Conservation (phyloP, 2,329 filamentous ascomycete genomes). For the Claviceps monticola region DNA sequence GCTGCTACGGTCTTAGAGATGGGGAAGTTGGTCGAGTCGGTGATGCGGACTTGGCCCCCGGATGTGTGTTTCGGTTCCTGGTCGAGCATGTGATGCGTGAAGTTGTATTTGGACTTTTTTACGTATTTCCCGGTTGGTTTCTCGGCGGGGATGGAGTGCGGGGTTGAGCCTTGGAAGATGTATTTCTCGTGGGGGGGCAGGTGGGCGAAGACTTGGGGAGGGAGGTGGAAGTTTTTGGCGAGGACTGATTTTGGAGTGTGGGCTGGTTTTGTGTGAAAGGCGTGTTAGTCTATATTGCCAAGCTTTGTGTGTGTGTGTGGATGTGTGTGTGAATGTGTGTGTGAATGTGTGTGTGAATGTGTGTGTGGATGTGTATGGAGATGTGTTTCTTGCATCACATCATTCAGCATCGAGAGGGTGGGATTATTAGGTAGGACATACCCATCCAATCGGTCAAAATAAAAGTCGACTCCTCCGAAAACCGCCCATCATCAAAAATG, state of each 20-base stretch:
- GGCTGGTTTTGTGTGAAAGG: conserved; percentile 21
- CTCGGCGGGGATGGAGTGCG: conserved; percentile 51
- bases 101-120: conserved; percentile 53
- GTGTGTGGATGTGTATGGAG: too few species aligned
- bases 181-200: conserved; percentile 57
- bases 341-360: too few species aligned
- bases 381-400: too few species aligned
- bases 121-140: conserved; percentile 45
- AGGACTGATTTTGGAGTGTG: conserved; percentile 61
- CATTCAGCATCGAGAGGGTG: background rate
- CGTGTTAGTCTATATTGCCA: too few species aligned
- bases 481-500: conserved; percentile 35
- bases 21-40: conserved; percentile 63
- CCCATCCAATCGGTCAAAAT: conserved; percentile 60
- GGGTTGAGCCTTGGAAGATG: conserved; percentile 59
- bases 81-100: conserved; percentile 58
- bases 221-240: conserved; percentile 61
- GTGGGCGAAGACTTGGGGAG: conserved; percentile 54
- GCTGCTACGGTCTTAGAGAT: conserved; percentile 61
- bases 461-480: conserved; percentile 54
- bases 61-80: conserved; percentile 52
- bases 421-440: conserved; percentile 17
- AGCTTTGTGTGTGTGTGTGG: too few species aligned
- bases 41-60: conserved; percentile 59
- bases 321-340: too few species aligned